Conservation (phyloP, 768 basidiomycete genomes). For the Tricholoma bakamatsutake region DNA sequence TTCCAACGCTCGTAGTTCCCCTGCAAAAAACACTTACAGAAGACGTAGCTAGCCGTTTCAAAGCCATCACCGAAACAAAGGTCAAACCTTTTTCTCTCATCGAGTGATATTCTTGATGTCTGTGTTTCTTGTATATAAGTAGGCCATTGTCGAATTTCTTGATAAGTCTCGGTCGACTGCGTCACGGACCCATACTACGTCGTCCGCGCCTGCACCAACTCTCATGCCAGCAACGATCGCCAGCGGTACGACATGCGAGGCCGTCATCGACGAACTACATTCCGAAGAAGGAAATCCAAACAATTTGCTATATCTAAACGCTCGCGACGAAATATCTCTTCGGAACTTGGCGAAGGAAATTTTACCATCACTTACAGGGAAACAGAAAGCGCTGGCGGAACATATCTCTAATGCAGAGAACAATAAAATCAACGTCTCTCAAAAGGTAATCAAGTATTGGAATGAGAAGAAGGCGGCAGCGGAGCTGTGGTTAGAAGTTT, state of each 20-base stretch:
- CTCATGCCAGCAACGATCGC: constrained; percentile 79
- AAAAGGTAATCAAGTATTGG: constrained; percentile 63
- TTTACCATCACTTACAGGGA: constrained; percentile 37
- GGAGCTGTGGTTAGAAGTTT: constrained; percentile 39
- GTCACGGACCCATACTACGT: constrained; percentile 67
- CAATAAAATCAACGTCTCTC: constrained; percentile 45
- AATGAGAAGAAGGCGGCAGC: constrained; percentile 42
- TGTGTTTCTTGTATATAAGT: not conserved
- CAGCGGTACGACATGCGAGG: constrained; percentile 46
- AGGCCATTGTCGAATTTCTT: constrained; percentile 76
- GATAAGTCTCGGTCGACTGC: constrained; percentile 73
- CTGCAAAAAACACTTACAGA: constrained; percentile 62
- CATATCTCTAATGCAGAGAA: constrained; percentile 49
- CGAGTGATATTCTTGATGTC: constrained; percentile 4
- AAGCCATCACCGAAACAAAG: constrained; percentile 71
- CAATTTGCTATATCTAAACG: constrained; percentile 52
- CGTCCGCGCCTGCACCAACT: constrained; percentile 65
- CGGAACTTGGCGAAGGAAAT: constrained; percentile 37
- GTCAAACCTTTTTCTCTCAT: constrained; percentile 28
- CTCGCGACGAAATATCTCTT: constrained; percentile 50
- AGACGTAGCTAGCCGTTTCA: constrained; percentile 74
- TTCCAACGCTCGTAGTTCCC: constrained; percentile 85
- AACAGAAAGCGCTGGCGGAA: constrained; percentile 41
- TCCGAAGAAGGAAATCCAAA: constrained; percentile 59
- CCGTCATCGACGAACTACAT: constrained; percentile 55